Evolutionary conservation across 331 rosid species (phyloP), one percentile per base, ranked within the genome.

Genomic region (Saraca asoca): DNA sequence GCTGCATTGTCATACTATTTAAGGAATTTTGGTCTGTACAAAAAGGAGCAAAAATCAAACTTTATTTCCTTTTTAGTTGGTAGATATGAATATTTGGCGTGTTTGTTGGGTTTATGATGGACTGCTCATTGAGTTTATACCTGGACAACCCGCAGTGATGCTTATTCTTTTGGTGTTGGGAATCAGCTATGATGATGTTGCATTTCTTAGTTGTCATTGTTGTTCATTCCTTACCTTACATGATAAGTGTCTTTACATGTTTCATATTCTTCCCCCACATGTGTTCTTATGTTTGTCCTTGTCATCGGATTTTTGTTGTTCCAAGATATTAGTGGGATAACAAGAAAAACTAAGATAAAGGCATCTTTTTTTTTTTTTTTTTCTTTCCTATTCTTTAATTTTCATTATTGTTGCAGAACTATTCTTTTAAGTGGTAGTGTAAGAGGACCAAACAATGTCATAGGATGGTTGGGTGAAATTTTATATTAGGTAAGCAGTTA

Each of bases 21-120:
- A 12, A n/a, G 62, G 64, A 60, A 43, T 35, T 51, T 51, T 57
- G 38, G 69, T 64, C 43, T 79, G 57, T 52, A 73, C 16, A 14
- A 58, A 35, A 51, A 58, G 46, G 70, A 43, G 60, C 12, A 12
- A 43, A 46, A 34, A 15, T 43, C 53, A 2, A 50, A 45, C 67
- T 48, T 33, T 41, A 11, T 63, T 69, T 14, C n/a, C 0, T 58
- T 9, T 15, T 7, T 42, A 33, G 64, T 14, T 59, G 43, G 18
- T 74, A 48, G 29, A 13, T 62, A 24, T 37, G 18, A 53, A 9
- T 29, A 7, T 51, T 12, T 42, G 51, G 12, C 35, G 5, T 68
- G 64, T 52, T 57, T 18, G 9, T 38, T 38, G 45, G 12, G 52
- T 19, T 12, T 37, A 14, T 70, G 58, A 42, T 58, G 67, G 38